phyloP scores from a whole-genome alignment of 1,139 yeast species.

The Geotrichum candidum region DNA sequence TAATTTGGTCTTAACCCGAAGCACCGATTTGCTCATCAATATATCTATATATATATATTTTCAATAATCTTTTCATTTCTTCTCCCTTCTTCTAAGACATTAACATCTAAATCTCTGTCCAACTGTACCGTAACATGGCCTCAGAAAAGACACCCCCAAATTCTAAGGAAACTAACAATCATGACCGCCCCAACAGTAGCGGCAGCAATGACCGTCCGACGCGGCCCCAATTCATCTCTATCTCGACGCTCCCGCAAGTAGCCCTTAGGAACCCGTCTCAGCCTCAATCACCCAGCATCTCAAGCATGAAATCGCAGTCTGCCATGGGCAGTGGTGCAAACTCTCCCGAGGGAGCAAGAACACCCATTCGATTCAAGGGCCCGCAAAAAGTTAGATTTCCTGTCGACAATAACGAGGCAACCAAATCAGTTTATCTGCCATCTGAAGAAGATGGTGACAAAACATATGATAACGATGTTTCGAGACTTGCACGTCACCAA shows the following conservation, averaged over 20 bases:
- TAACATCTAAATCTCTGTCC: background rate
- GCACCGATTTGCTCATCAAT: background rate
- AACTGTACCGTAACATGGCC: background rate
- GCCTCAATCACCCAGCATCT: conserved; percentile 1
- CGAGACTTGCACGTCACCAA: background rate
- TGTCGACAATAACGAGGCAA: conserved; percentile 26
- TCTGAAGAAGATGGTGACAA: conserved; percentile 22
- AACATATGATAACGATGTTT: conserved; percentile 4
- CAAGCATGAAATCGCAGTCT: background rate
- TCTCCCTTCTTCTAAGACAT: background rate
- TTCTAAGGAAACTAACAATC: background rate
- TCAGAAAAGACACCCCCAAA: background rate
- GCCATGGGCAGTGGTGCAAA: background rate
- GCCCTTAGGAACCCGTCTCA: background rate
- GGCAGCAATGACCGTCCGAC: background rate
- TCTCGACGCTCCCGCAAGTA: background rate
- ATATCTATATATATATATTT: background rate
- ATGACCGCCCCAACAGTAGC: background rate
- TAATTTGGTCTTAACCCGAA: background rate
- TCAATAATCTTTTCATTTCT: background rate
- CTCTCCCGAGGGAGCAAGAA: background rate
- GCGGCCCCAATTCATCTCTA: background rate
- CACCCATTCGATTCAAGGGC: conserved; percentile 9
- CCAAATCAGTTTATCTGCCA: conserved; percentile 27
- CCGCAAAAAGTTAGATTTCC: conserved; percentile 32